phyloP scores from a whole-genome alignment of 2,329 filamentous ascomycete genomes.

The Neonectria punicea region DNA sequence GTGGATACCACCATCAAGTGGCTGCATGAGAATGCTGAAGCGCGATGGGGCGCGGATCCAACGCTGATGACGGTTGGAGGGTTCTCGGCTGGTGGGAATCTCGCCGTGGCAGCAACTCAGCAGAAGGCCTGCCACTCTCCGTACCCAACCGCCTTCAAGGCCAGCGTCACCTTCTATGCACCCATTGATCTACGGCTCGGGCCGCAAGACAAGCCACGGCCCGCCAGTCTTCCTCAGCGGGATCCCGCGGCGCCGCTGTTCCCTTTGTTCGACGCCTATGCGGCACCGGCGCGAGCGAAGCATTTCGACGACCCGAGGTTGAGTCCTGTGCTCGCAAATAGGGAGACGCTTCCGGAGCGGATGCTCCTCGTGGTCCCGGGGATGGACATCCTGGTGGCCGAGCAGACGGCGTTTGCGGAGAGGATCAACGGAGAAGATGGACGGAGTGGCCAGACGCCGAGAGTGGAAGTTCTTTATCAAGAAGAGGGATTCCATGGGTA shows the following conservation, averaged over 20 bases:
- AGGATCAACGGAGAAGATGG: conserved; percentile 43
- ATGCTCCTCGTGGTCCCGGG: conserved; percentile 54
- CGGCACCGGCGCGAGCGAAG: conserved; percentile 42
- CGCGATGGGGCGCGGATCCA: conserved; percentile 50
- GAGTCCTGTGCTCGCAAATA: conserved; percentile 49
- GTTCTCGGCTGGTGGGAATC: conserved; percentile 56
- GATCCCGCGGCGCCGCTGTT: conserved; percentile 53
- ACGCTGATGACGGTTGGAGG: conserved; percentile 56
- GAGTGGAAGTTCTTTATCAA: conserved; percentile 38
- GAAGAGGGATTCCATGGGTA: conserved; percentile 45
- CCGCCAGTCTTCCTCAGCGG: conserved; percentile 43
- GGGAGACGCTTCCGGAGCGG: conserved; percentile 48
- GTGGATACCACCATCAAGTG: conserved; percentile 55
- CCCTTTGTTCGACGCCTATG: conserved; percentile 58
- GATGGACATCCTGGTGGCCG: conserved; percentile 54
- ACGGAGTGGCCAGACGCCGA: conserved; percentile 17
- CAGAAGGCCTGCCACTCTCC: conserved; percentile 35
- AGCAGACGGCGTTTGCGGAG: conserved; percentile 53
- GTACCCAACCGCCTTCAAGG: conserved; percentile 47
- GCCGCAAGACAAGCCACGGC: conserved; percentile 54
- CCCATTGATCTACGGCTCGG: conserved; percentile 52
- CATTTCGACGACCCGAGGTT: conserved; percentile 49
- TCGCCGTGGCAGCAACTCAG: conserved; percentile 51
- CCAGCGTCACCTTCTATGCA: conserved; percentile 53
- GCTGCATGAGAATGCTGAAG: conserved; percentile 51